A percentile compares a stretch with the other conserved stretches of the same genome.
Conservation (phyloP, 2,329 filamentous ascomycete genomes). For the Juglanconis sp. region DNA sequence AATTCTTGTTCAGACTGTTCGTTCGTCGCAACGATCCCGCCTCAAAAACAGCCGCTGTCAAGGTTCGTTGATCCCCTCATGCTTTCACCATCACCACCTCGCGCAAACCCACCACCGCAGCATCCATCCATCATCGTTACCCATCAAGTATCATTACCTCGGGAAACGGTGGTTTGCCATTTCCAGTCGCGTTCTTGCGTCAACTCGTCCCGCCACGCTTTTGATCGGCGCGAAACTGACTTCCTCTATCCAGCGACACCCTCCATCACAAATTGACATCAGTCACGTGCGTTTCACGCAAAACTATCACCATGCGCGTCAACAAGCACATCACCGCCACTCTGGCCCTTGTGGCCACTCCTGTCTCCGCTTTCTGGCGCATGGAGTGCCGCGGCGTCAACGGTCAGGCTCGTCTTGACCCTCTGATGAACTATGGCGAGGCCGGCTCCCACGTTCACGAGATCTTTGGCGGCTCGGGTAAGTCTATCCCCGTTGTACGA, state of each 20-base stretch:
- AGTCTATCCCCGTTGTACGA: constrained; percentile 33
- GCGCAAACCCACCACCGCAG: not conserved
- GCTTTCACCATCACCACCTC: not conserved
- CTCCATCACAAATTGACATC: not conserved
- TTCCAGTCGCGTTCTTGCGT: not conserved
- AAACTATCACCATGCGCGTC: constrained; percentile 14
- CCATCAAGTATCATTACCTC: not conserved
- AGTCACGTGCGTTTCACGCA: not conserved
- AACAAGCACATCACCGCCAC: constrained; percentile 1
- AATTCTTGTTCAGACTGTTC: not conserved
- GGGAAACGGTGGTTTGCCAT: not conserved
- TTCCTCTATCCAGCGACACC: not conserved
- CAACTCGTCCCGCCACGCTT: not conserved
- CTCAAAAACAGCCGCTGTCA: not conserved
- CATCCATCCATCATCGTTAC: not conserved
- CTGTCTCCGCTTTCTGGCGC: constrained; percentile 75
- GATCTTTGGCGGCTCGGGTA: constrained; percentile 74
- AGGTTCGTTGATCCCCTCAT: not conserved
- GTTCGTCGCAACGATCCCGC: not conserved
- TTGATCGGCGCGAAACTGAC: not conserved
- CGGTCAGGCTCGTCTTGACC: constrained; percentile 72
- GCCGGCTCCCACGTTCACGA: constrained; percentile 66
- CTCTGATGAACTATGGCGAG: constrained; percentile 62
- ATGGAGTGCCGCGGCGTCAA: constrained; percentile 75
- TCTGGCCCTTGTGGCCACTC: constrained; percentile 10